Evolutionary conservation across 2,329 filamentous ascomycete genomes (phyloP), one percentile per base, ranked within the genome.

Genomic region (Sporothrix sp.): DNA sequence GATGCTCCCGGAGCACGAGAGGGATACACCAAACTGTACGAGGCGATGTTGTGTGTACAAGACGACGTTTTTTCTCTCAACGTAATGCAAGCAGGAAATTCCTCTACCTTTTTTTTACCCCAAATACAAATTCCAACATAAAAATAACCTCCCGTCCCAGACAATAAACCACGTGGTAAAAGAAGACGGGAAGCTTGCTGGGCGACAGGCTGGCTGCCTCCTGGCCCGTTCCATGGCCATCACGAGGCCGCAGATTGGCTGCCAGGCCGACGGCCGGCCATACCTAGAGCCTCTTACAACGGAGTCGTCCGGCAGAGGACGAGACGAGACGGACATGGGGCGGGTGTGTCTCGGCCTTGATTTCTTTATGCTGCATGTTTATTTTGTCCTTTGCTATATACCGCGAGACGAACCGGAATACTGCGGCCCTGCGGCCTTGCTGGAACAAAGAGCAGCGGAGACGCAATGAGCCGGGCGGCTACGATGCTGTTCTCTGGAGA

Each of bases 11-110:
- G n/a, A n/a, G n/a, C n/a, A n/a, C n/a, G n/a, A n/a, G n/a, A n/a
- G n/a, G n/a, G n/a, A n/a, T n/a, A n/a, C n/a, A n/a, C n/a, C n/a
- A n/a, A n/a, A n/a, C n/a, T n/a, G n/a, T n/a, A n/a, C n/a, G n/a
- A n/a, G 8, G 18, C n/a, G 21, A n/a, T 42, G 33, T 37, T 36
- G 16, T 27, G 35, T 27, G 23, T 32, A 37, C 16, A 49, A 32
- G 36, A 39, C 40, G 32, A 48, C 38, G 42, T 23, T 42, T 48
- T 20, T 52, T 37, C 27, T 21, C 25, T 10, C 5, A 28, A 38
- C 18, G 37, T 52, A 50, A 52, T 52, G 46, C 51, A 50, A 52
- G 51, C 48, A 52, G 51, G 51, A 50, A 40, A 46, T 25, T 32
- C 33, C 23, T 37, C 8, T 39, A 7, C 9, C 33, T 27, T 10